These are phyloP conservation scores for Cudoniella acicularis DNA, from an alignment of 495 filamentous ascomycete species.

Conservation along the genomic window DNA sequence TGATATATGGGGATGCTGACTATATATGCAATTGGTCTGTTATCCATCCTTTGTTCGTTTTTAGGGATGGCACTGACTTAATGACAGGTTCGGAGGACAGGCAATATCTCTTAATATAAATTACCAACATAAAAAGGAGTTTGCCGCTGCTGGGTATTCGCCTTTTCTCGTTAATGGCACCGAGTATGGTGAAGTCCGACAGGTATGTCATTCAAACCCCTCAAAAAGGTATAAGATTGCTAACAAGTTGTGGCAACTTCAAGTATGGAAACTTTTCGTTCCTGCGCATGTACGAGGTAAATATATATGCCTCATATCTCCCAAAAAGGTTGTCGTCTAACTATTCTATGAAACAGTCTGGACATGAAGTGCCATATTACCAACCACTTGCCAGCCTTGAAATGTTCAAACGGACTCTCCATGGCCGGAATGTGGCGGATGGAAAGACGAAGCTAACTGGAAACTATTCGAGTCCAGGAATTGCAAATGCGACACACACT, in stretches of 20 bases:
- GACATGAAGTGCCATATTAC: constrained; percentile 48
- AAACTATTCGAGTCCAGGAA: constrained; percentile 5
- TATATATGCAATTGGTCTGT: constrained; percentile 46
- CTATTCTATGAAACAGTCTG: not conserved
- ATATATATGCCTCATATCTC: constrained; percentile 40
- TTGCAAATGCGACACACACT: constrained; percentile 6
- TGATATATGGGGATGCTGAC: constrained; percentile 58
- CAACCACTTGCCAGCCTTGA: constrained; percentile 51
- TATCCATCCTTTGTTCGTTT: not conserved
- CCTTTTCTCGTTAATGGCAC: constrained; percentile 29
- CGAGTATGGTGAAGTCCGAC: constrained; percentile 49
- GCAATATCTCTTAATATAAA: constrained; percentile 6
- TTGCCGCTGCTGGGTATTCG: constrained; percentile 32
- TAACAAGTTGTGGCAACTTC: no score
- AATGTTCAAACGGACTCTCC: constrained; percentile 51
- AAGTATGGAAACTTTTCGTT: constrained; percentile 62
- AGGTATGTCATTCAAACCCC: no score
- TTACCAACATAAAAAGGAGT: constrained; percentile 33
- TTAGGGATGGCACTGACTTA: not conserved
- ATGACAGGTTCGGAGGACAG: constrained; percentile 8
- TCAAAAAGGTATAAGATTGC: no score
- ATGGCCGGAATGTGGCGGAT: constrained; percentile 50
- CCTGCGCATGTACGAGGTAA: constrained; percentile 55
- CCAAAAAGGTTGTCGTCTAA: not conserved
- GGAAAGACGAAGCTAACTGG: constrained; percentile 28